These are phyloP conservation scores for Linum tenue DNA, from an alignment of 345 rosid species.

Conservation along the genomic window DNA sequence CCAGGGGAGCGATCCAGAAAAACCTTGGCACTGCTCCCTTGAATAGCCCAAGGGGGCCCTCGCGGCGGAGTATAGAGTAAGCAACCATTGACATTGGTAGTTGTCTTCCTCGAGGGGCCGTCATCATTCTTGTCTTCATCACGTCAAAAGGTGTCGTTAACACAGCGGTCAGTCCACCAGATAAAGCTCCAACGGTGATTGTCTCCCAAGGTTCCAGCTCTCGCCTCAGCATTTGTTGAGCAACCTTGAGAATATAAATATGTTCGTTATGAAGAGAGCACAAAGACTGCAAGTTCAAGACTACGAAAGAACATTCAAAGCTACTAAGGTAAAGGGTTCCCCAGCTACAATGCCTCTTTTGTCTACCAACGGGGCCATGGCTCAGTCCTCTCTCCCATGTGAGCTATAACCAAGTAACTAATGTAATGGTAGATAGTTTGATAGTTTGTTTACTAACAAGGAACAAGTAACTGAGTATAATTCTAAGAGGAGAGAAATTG, in stretches of 20 bases:
- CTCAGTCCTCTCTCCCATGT: no score
- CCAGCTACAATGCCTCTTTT: no score
- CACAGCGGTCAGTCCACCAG: constrained; percentile 91
- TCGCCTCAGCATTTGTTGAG: constrained; percentile 56
- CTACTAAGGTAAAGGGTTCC: no score
- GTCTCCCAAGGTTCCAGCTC: constrained; percentile 95
- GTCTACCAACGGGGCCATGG: no score
- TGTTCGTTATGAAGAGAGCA: neutral
- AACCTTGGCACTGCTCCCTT: constrained; percentile 94
- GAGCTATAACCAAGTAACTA: no score
- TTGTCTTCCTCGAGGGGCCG: constrained; percentile 71
- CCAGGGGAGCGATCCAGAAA: constrained; percentile 97
- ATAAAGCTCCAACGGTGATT: constrained; percentile 74
- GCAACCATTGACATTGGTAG: constrained; percentile 72
- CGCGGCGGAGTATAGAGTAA: constrained; percentile 63
- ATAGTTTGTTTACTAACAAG: no score
- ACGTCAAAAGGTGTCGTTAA: constrained; percentile 91
- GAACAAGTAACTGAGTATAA: no score
- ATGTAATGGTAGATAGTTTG: no score
- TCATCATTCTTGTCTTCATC: constrained; percentile 98
- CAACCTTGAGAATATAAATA: constrained; percentile 38
- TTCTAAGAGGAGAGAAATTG: no score
- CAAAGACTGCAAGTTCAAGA: neutral
- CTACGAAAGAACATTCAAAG: neutral
- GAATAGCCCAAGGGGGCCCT: constrained; percentile 90